Conservation (phyloP, 73 alveolate species). For the Symbiodinium pilosum region DNA sequence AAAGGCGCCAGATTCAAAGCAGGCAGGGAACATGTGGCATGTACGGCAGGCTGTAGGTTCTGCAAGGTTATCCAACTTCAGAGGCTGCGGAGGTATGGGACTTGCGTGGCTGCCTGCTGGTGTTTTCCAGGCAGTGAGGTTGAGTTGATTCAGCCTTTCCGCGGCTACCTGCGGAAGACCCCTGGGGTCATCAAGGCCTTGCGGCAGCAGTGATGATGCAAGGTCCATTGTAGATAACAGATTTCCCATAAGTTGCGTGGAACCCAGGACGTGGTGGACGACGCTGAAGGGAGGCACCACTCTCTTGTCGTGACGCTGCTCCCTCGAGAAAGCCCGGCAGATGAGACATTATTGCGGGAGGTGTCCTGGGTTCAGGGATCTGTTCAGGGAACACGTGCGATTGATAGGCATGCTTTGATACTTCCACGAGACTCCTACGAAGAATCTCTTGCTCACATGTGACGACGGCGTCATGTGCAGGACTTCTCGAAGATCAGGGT, state of each 20-base stretch:
- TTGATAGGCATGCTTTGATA: too few relatives aligned
- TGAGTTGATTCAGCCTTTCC: conserved; percentile 33
- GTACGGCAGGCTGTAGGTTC: background rate
- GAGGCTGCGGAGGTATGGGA: too few relatives aligned
- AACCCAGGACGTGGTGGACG: conserved; percentile 71
- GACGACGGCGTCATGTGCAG: background rate
- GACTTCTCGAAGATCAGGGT: conserved; percentile 82
- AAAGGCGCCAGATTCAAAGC: conserved; percentile 77
- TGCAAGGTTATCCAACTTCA: background rate
- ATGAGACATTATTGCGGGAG: background rate
- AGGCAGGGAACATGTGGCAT: too few relatives aligned
- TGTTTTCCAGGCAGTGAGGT: conserved; percentile 38
- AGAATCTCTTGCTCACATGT: too few relatives aligned
- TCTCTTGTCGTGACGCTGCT: background rate
- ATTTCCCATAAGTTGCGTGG: too few relatives aligned
- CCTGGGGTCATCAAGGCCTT: conserved; percentile 39
- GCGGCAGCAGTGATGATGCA: background rate
- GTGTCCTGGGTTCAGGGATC: too few relatives aligned
- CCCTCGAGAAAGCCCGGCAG: background rate
- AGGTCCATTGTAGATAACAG: too few relatives aligned
- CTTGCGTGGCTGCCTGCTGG: too few relatives aligned
- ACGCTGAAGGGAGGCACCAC: conserved; percentile 45
- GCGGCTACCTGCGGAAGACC: conserved; percentile 8
- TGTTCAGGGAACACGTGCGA: too few relatives aligned
- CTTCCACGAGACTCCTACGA: too few relatives aligned